Base-by-base conservation (phyloP, 202 grass and related monocot species). In the Alloteropsis angusta region DNA sequence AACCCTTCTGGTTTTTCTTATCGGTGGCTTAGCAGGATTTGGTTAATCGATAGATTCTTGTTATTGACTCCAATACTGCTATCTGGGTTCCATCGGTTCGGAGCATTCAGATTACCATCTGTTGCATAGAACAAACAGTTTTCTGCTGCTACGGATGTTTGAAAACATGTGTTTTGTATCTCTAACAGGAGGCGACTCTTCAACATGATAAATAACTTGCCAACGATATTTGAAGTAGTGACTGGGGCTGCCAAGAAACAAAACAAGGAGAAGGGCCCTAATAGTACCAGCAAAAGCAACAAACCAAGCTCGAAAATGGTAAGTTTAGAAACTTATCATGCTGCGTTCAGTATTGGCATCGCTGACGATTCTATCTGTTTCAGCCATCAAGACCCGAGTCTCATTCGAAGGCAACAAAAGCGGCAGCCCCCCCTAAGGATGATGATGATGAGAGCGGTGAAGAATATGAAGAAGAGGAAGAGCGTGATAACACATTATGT, bases 141-240 rank as follows among this genome's bases (percentile, higher is more conserved):
- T 60, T 35, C 26, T 73, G 23, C 3, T 43, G 25, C 42, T 81
- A 39, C 73, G 65, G 50, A 50, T 68, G 2, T 54, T 68, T 78
- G 28, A 43, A 63, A 68, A 73, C 30, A 30, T 68, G n/a, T n/a
- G 19, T 0, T 63, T 13, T 60, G 26, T 16, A 55, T 60, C 7
- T 71, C 87, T 57, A 44, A 22, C 78, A 97, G 94, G 89, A 82
- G 89, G 83, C 80, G 91, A 48, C 85, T 97, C 46, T 97, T 97
- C 48, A 97, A 88, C 80, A 94, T 93, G 94, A 97, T 94, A 72
- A 97, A 97, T 74, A 93, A 88, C 82, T 72, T 97, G 37, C 91
- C 94, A 57, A 97, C 94, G 6, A 92, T 97, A 82, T 97, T 87
- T 88, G 91, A 97, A 80, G 94, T 97, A n/a, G 94, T 92, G 72